Base-by-base conservation (phyloP, 202 grass and related monocot genomes). In the Carex arenaria region DNA sequence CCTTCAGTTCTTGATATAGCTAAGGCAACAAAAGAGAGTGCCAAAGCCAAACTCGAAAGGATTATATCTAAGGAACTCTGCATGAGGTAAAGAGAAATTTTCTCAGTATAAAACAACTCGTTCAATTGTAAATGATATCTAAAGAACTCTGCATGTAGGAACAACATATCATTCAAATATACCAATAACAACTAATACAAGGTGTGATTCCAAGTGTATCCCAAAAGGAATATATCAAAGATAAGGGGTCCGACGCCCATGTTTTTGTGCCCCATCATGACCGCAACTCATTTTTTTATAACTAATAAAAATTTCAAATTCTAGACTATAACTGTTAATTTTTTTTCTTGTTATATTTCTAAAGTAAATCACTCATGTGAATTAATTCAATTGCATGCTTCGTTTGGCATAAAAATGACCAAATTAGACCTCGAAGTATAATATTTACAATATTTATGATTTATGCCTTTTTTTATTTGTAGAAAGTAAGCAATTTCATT, bases 1-100 rank as follows among this genome's bases (percentile, higher is more conserved):
- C 89, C 85, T 30, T 86, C 75, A 23, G 63, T 72, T 84, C 80
- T 93, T 65, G 89, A 83, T 87, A 98, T 61, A 63, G 67, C 82
- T 83, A 87, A 79, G 47, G 89, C 38, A 38, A 83, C 53, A 66
- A 93, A 86, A 82, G 87, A 85, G 38, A 90, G 79, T 14, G 67
- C 55, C 42, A 98, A 87, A 80, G 89, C 59, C 63, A 42, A 86
- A 82, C 82, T 91, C 47, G 95, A 82, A 83, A 93, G 90, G 15
- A 95, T 49, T 82, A 81, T 83, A 80, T 98, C 95, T 80, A 95
- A 85, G 80, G 92, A 98, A 87, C 90, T 95, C 95, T 98, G 84
- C 20, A 65, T 2, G 64, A 70, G 83, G 77, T 42, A 23, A 87
- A 84, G 82, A 81, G 30, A 82, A n/a, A 71, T 14, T 12, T 77